Percentiles rank a stretch among this genome's conserved stretches.
These are phyloP conservation scores for Cyclocybe cylindracea DNA, from an alignment of 768 basidiomycete species.

Conservation along the genomic window DNA sequence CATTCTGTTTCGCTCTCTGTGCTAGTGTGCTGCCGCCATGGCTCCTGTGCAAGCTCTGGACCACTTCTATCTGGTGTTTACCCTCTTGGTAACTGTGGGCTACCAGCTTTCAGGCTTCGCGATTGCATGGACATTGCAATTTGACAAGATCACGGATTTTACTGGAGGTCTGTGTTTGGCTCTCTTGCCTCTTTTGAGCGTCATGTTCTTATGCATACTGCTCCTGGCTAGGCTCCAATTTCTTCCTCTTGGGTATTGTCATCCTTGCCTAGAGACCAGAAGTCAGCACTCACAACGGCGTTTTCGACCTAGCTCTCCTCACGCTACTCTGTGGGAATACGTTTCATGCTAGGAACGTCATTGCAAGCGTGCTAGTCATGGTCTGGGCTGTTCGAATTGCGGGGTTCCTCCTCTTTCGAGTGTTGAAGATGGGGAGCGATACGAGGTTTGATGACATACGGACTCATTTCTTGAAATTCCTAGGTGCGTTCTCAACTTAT, in stretches of 20 bases:
- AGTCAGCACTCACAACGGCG: not conserved
- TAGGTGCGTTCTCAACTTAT: slow-evolving; percentile 34
- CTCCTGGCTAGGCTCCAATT: slow-evolving; percentile 52
- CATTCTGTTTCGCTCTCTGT: too few relatives aligned
- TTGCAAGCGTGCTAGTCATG: slow-evolving; percentile 62
- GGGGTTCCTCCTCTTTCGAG: slow-evolving; percentile 70
- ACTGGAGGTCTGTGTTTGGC: slow-evolving; percentile 44
- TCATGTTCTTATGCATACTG: not conserved
- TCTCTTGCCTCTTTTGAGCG: not conserved
- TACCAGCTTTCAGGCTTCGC: slow-evolving; percentile 65
- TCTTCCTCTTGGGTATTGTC: slow-evolving; percentile 55
- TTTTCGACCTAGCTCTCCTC: slow-evolving; percentile 45
- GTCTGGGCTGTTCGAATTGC: slow-evolving; percentile 64
- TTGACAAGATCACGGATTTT: slow-evolving; percentile 76
- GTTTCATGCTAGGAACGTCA: slow-evolving; percentile 58
- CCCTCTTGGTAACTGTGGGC: slow-evolving; percentile 51
- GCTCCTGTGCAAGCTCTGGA: slow-evolving; percentile 48
- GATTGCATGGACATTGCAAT: slow-evolving; percentile 69
- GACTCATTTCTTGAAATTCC: slow-evolving; percentile 64
- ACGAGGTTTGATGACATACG: slow-evolving; percentile 69
- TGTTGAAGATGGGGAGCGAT: slow-evolving; percentile 67
- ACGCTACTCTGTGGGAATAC: slow-evolving; percentile 64
- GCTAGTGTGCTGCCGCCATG: slow-evolving; percentile 15
- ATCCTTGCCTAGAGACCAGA: not conserved
- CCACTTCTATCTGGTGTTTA: slow-evolving; percentile 48